A percentile compares a stretch with the other conserved stretches of the same genome.
Evolutionary conservation across 225 moss, liverwort and hornwort genomes (phyloP).

Genomic region (Rhytidiadelphus loreus): DNA sequence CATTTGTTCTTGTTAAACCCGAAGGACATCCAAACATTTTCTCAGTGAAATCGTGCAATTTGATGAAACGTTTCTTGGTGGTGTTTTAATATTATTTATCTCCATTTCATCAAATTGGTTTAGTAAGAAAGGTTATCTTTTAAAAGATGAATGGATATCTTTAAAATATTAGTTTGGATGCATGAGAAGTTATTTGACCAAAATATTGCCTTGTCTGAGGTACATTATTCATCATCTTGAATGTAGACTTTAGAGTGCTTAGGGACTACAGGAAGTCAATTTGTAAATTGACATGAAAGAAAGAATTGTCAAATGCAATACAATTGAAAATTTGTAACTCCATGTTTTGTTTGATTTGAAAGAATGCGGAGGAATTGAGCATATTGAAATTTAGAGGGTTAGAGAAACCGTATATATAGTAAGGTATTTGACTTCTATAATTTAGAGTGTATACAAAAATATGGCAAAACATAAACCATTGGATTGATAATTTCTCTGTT

Average conservation of each 20-base stretch:
- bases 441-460: neutral
- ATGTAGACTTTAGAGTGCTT: neutral
- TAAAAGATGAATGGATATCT: neutral
- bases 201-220: neutral
- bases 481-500: too few relatives aligned
- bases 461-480: neutral
- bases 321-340: neutral
- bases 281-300: too few relatives aligned
- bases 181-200: neutral
- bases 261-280: too few relatives aligned
- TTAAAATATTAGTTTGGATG: neutral
- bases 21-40: neutral
- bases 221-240: too few relatives aligned
- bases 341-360: neutral
- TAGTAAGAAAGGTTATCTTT: neutral
- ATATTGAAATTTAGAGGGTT: rapidly evolving
- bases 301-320: rapidly evolving
- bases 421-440: neutral
- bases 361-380: neutral
- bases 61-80: neutral
- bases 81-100: neutral
- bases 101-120: neutral
- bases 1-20: rapidly evolving
- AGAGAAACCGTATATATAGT: rapidly evolving
- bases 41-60: too few relatives aligned